Conservation (phyloP, 2,329 filamentous ascomycete species). For the Phaeosphaeria sp. region DNA sequence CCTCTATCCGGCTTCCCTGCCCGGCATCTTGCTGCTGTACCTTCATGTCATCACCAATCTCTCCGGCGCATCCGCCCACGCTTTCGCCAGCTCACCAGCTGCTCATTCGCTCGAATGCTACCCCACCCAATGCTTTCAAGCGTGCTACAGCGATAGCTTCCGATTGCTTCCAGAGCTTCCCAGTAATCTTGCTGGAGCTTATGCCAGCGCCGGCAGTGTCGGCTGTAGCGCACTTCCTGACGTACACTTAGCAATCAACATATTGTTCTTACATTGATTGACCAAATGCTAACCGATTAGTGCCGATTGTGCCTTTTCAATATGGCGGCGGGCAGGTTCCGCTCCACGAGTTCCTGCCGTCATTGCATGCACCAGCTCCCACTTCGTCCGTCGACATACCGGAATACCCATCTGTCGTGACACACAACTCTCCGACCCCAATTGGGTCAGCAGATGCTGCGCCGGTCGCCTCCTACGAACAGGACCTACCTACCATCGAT, state of each 20-base stretch:
- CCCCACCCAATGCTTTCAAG: not conserved
- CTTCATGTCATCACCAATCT: constrained; percentile 28
- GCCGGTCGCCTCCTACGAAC: constrained; percentile 35
- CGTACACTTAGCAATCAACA: constrained; percentile 7
- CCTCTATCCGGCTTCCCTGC: constrained; percentile 19
- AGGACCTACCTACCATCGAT: constrained; percentile 34
- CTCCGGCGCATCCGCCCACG: constrained; percentile 28
- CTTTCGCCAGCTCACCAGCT: constrained; percentile 9
- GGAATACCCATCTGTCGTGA: constrained; percentile 30
- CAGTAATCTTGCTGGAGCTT: constrained; percentile 12
- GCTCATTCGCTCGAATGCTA: constrained; percentile 14
- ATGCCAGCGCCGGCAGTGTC: constrained; percentile 39
- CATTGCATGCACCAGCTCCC: constrained; percentile 29
- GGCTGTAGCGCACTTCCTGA: constrained; percentile 19
- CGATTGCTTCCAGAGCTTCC: constrained; percentile 26
- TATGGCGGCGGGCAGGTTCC: constrained; percentile 46
- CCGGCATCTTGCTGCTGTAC: constrained; percentile 1
- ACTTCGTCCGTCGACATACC: constrained; percentile 31
- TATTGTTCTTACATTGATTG: not conserved
- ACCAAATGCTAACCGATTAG: constrained; percentile 37
- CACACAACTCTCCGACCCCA: constrained; percentile 22
- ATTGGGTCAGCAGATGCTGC: constrained; percentile 24
- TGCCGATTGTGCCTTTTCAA: constrained; percentile 46
- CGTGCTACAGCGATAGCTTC: constrained; percentile 24
- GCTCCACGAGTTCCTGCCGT: constrained; percentile 35